Evolutionary conservation across 805 yeast genomes (phyloP).

Genomic region (Saccharomycopsis fermentans): DNA sequence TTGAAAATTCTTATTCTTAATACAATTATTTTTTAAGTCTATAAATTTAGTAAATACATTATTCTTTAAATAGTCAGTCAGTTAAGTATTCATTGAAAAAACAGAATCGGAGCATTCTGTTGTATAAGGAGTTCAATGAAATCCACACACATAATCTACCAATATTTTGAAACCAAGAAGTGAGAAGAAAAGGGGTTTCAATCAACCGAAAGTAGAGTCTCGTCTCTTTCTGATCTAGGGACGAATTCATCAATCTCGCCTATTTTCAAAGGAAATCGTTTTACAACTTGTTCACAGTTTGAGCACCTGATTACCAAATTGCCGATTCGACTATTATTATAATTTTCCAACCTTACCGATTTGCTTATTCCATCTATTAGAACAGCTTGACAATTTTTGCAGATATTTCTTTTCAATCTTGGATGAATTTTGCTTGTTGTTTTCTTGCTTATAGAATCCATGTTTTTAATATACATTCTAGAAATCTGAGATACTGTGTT

Average conservation of each 20-base stretch:
- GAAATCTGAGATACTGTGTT: constrained; percentile 2
- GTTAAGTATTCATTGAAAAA: too few relatives aligned
- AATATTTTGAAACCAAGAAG: too few relatives aligned
- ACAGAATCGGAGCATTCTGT: too few relatives aligned
- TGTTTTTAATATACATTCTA: constrained; percentile 12
- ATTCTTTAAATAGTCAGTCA: too few relatives aligned
- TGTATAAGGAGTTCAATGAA: too few relatives aligned
- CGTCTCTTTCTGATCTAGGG: not conserved
- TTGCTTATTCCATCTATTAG: constrained; percentile 11
- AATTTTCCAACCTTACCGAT: not conserved
- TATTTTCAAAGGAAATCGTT: constrained; percentile 6
- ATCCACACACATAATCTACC: too few relatives aligned
- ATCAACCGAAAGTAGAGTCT: not conserved
- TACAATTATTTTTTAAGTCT: too few relatives aligned
- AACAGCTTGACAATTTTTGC: constrained; percentile 12
- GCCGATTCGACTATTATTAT: not conserved
- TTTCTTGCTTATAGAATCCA: constrained; percentile 12
- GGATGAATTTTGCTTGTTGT: constrained; percentile 12
- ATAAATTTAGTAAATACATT: too few relatives aligned
- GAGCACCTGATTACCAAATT: constrained; percentile 5
- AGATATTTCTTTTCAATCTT: constrained; percentile 9
- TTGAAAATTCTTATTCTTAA: too few relatives aligned
- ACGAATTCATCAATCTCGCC: constrained; percentile 2
- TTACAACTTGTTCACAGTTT: constrained; percentile 3
- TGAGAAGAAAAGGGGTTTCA: too few relatives aligned